Evolutionary conservation across 2,329 filamentous ascomycete genomes (phyloP), one percentile per base, ranked within the genome.

Genomic region (Diatrype stigma): DNA sequence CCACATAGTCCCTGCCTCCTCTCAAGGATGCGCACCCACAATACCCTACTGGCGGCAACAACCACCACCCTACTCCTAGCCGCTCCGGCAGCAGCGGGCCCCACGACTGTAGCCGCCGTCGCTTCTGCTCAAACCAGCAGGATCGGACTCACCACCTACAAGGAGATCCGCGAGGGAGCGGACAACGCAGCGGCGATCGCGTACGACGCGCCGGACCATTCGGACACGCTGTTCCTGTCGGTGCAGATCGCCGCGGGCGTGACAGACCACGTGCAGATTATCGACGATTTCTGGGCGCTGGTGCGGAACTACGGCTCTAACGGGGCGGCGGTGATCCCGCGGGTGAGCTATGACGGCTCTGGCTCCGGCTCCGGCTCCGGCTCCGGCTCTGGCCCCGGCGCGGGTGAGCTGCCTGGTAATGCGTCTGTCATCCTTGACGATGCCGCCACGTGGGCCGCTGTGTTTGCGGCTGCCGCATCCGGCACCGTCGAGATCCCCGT

Each of bases 111-210:
- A 21, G 17, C 21, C 12, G 21, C 40, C 11, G 22, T 12, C n/a
- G n/a, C n/a, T n/a, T n/a, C n/a, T n/a, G n/a, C n/a, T n/a, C n/a
- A n/a, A n/a, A n/a, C n/a, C n/a, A n/a, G n/a, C 6, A 19, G 19
- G 16, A 23, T 44, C n/a, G 55, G 55, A 7, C 56, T 55, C 46
- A 48, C 53, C 8, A 53, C 49, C 7, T 57, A 57, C 49, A 55
- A 50, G 45, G 53, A 56, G 28, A 53, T 57, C 22, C 45, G 38
- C 16, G 51, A 53, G n/a, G 52, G 50, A 5, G 19, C 8, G 7
- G 55, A 57, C 45, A 56, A 57, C 47, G 46, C 46, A 11, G 44
- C 26, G 10, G 42, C 42, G 4, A 50, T 57, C 34, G 32, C 28
- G 16, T 53, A 57, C 45, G 21, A 19, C n/a, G 28, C 34, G 11